phyloP scores from a whole-genome alignment of 495 filamentous ascomycete genomes.

The Aspergillus indologenus region DNA sequence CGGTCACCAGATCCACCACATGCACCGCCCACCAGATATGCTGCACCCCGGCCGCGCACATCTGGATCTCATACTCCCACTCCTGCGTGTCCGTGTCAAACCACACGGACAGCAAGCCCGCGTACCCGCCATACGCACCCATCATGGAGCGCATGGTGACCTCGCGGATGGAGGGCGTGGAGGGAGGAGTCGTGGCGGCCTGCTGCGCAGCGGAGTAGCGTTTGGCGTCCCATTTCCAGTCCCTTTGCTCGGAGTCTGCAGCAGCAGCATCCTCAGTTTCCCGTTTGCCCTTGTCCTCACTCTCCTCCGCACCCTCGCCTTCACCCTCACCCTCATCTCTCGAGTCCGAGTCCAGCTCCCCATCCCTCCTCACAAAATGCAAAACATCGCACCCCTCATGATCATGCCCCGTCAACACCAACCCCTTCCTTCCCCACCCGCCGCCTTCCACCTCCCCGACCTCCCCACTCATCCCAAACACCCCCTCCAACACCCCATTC shows the following conservation, averaged over 20 bases:
- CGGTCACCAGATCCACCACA: conserved; percentile 60
- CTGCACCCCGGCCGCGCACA: conserved; percentile 76
- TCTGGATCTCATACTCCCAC: conserved; percentile 78
- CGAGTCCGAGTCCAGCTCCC: no score
- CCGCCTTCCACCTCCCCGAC: conserved; percentile 45
- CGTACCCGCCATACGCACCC: conserved; percentile 88
- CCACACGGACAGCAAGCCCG: conserved; percentile 83
- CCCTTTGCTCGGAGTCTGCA: no score
- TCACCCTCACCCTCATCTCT: conserved; percentile 7
- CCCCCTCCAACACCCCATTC: conserved; percentile 66
- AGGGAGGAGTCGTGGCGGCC: neutral
- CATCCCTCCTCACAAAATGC: conserved; percentile 64
- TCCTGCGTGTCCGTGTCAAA: conserved; percentile 63
- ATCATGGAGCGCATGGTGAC: conserved; percentile 98
- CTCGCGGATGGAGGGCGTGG: conserved; percentile 61
- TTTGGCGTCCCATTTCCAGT: conserved; percentile 35
- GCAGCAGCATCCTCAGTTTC: conserved; percentile 18
- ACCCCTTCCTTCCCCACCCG: conserved; percentile 62
- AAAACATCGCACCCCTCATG: conserved; percentile 89
- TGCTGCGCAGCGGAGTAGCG: conserved; percentile 19
- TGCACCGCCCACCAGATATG: conserved; percentile 95
- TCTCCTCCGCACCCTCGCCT: neutral
- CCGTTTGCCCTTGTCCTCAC: conserved; percentile 17
- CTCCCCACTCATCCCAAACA: conserved; percentile 72
- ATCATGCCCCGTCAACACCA: conserved; percentile 91